phyloP scores from a whole-genome alignment of 2,329 filamentous ascomycete species.

The Aspergillus pseudonomiae region DNA sequence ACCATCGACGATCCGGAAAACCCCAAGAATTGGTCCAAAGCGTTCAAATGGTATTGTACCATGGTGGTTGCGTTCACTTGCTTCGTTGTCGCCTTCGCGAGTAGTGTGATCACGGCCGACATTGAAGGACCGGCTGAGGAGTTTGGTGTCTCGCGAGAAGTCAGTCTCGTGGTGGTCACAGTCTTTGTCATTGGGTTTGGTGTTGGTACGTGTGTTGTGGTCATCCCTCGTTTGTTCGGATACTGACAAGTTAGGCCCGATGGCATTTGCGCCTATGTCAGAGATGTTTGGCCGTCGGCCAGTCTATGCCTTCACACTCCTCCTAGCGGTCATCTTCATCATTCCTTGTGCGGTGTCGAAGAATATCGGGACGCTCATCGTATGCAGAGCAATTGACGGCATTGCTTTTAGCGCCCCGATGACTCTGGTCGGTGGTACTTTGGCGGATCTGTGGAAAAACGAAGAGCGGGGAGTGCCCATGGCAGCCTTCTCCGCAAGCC shows the following conservation, averaged over 20 bases:
- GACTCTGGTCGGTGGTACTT: conserved; percentile 80
- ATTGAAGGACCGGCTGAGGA: conserved; percentile 64
- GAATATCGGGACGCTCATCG: conserved; percentile 75
- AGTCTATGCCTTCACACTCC: conserved; percentile 70
- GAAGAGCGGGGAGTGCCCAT: conserved; percentile 85
- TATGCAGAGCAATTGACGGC: conserved; percentile 76
- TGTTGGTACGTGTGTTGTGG: conserved; percentile 55
- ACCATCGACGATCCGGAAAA: conserved; percentile 72
- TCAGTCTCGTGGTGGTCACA: conserved; percentile 71
- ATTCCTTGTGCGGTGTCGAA: conserved; percentile 77
- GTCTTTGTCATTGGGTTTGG: conserved; percentile 83
- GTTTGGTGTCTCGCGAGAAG: conserved; percentile 72
- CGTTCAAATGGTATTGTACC: conserved; percentile 79
- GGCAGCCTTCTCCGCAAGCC: conserved; percentile 81
- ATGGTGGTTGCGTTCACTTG: conserved; percentile 80
- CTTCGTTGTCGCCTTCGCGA: conserved; percentile 72
- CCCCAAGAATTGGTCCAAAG: conserved; percentile 83
- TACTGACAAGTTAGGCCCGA: conserved; percentile 58
- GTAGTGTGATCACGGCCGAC: conserved; percentile 77
- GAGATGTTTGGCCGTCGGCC: conserved; percentile 73
- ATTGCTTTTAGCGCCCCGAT: conserved; percentile 85
- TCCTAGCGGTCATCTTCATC: conserved; percentile 74
- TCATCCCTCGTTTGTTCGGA: background rate
- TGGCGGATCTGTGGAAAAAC: conserved; percentile 81
- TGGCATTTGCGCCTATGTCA: conserved; percentile 77